A percentile compares a stretch with the other conserved stretches of the same genome.
phyloP scores from a whole-genome alignment of 23 red algal species.

The Agarophyton chilense region DNA sequence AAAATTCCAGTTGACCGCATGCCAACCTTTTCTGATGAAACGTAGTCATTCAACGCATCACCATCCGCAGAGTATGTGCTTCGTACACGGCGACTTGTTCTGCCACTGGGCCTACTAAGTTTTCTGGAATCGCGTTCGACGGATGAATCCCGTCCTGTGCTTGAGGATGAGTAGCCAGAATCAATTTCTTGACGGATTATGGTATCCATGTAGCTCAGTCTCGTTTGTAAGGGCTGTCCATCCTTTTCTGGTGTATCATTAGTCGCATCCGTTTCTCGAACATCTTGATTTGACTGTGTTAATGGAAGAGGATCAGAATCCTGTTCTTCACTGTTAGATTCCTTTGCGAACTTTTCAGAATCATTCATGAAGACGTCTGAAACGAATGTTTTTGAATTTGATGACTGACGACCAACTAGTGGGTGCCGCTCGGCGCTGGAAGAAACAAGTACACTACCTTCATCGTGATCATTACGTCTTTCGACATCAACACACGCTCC shows the following conservation, averaged over 20 bases:
- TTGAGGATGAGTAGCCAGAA: background rate
- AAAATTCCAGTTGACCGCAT: constrained; percentile 44
- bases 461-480: background rate
- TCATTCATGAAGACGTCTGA: background rate
- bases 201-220: background rate
- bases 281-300: background rate
- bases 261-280: background rate
- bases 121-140: background rate
- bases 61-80: constrained; percentile 12
- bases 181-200: background rate
- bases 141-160: constrained; percentile 1
- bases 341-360: background rate
- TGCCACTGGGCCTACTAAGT: constrained; percentile 1
- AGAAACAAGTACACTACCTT: background rate
- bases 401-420: background rate
- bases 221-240: background rate
- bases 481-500: background rate
- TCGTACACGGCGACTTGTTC: constrained; percentile 24
- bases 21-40: constrained; percentile 61
- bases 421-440: background rate
- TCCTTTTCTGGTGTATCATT: background rate
- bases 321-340: background rate
- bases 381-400: background rate
- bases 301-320: background rate
- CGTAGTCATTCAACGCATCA: constrained; percentile 31